A percentile compares a stretch with the other conserved stretches of the same genome.
phyloP scores from a whole-genome alignment of 106 monocot genomes.

The Gastrodia elata region DNA sequence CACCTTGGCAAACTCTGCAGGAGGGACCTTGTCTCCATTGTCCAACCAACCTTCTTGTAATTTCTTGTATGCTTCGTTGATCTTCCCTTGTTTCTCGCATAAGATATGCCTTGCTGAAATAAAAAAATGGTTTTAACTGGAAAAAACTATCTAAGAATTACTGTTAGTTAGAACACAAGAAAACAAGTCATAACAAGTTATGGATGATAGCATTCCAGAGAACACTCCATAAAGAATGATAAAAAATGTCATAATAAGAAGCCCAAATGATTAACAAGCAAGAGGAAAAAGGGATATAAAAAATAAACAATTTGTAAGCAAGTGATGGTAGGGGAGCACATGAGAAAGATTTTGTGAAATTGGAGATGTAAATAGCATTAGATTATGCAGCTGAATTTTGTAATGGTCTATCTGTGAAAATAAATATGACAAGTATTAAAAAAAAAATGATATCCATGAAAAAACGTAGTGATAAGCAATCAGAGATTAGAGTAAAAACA shows the following conservation, averaged over 20 bases:
- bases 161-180: not conserved
- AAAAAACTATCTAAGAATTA: not conserved
- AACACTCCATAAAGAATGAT: not conserved
- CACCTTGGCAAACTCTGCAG: constrained; percentile 95
- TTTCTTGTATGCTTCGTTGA: constrained; percentile 96
- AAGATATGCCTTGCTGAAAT: constrained; percentile 83
- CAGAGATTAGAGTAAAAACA: too few species aligned
- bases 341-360: not conserved
- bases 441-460: not conserved
- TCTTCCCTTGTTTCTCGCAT: constrained; percentile 96
- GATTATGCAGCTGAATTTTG: not conserved
- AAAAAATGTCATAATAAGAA: not conserved
- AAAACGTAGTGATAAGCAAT: not conserved
- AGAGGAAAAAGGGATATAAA: not conserved
- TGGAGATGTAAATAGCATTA: not conserved
- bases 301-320: too few species aligned
- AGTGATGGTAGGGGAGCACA: not conserved
- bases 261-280: not conserved
- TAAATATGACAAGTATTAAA: too few species aligned
- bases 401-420: not conserved
- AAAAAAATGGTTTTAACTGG: not conserved
- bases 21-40: constrained; percentile 97
- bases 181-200: not conserved
- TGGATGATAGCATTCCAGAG: not conserved
- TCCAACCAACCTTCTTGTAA: constrained; percentile 89